Evolutionary conservation across 257 asterid genomes (phyloP), one percentile per base, ranked within the genome.

Genomic region (Penstemon eatonii): DNA sequence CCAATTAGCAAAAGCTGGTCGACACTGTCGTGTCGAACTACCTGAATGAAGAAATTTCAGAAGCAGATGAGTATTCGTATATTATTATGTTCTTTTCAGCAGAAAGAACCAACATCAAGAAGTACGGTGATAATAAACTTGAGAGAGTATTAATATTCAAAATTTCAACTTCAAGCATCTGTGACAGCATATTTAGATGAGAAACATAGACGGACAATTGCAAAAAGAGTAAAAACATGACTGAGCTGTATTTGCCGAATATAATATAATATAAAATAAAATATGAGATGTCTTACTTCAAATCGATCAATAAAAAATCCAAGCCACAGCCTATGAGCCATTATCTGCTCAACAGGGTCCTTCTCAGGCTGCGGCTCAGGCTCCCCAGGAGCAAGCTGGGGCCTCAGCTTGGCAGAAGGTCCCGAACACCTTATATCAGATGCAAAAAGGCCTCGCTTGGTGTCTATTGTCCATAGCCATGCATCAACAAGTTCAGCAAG

Each of bases 401-500:
- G 99, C 88, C 95, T 89, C 81, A 91, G 78, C 78, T 89, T 91
- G 51, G 99, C 96, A 80, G 96, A 85, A 64, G 99, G 99, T 69
- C 99, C 97, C 60, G 85, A 83, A 78, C 74, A 89, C 76, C 87
- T 81, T 47, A 74, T 59, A 33, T 89, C 96, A 60, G 97, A 94
- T 68, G 99, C 96, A 81, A 94, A 94, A 77, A 94, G 86, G 68
- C 99, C 99, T 73, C 96, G 84, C 83, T 86, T 94, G 13, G 99
- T 94, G 82, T 94, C 99, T 63, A 94, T 81, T 42, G 97, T 89
- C 99, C 99, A 94, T 68, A 94, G 79, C 99, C 99, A 94, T 67
- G 97, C 96, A 84, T 94, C 99, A 70, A 91, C 97, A 69, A 91
- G 96, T 82, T 94, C 99, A 70, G 97, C 87, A 75, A 94, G 99